Conservation (phyloP, 495 filamentous ascomycete species). For the Lasiosphaeria miniovina region DNA sequence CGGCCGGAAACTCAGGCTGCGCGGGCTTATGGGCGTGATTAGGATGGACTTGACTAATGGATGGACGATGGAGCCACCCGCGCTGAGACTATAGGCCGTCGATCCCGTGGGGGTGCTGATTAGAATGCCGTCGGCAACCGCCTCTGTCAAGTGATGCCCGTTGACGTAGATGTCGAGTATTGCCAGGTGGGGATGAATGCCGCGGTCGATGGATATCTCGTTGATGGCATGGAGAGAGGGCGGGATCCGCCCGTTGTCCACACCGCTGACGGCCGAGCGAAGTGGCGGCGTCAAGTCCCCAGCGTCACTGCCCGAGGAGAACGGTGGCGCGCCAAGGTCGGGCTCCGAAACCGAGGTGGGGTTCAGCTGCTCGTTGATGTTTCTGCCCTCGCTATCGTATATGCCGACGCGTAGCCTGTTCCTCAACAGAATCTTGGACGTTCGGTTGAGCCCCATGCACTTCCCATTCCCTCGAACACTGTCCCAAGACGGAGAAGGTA, state of each 20-base stretch:
- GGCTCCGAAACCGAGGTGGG: conserved; percentile 44
- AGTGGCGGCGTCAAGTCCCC: background rate
- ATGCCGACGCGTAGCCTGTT: conserved; percentile 82
- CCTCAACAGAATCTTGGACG: conserved; percentile 76
- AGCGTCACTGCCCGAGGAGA: background rate
- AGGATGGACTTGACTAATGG: conserved; percentile 83
- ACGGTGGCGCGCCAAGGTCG: conserved; percentile 32
- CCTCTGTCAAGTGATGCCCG: conserved; percentile 81
- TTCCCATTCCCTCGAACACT: conserved; percentile 77
- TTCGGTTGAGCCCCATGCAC: conserved; percentile 70
- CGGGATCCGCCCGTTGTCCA: conserved; percentile 17
- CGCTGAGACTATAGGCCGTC: conserved; percentile 90
- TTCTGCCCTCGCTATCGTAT: conserved; percentile 60
- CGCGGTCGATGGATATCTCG: conserved; percentile 90
- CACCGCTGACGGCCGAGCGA: background rate
- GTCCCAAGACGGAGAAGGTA: conserved; percentile 50
- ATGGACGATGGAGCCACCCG: conserved; percentile 92
- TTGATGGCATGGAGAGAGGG: conserved; percentile 81
- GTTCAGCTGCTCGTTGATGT: conserved; percentile 47
- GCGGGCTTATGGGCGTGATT: conserved; percentile 90
- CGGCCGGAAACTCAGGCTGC: conserved; percentile 87
- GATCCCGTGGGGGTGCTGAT: conserved; percentile 90
- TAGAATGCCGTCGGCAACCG: conserved; percentile 92
- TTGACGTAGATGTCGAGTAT: conserved; percentile 86
- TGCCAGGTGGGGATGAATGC: conserved; percentile 81